Evolutionary conservation across 2,329 filamentous ascomycete species (phyloP).

Genomic region (Exophiala aquamarina): DNA sequence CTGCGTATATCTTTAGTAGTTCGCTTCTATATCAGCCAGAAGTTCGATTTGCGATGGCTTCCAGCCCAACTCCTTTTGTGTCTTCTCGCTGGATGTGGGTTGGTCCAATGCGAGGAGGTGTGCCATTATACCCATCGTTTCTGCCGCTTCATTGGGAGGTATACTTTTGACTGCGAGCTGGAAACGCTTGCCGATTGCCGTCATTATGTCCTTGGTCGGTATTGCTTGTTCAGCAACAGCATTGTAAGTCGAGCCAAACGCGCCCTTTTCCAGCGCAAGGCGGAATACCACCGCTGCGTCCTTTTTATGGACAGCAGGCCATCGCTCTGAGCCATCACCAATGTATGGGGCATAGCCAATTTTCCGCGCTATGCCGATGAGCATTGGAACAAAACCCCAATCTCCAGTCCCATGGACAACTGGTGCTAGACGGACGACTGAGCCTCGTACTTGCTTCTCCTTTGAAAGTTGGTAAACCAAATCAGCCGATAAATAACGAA

Average conservation of each 20-base stretch:
- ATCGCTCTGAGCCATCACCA: conserved; percentile 37
- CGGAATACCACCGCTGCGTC: conserved; percentile 42
- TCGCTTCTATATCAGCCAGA: conserved; percentile 33
- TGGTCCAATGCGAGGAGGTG: conserved; percentile 31
- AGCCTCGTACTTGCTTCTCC: conserved; percentile 33
- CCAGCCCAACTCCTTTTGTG: conserved; percentile 39
- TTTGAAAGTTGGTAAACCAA: conserved; percentile 28
- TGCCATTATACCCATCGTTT: conserved; percentile 33
- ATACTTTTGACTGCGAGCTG: conserved; percentile 34
- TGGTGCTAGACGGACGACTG: conserved; percentile 41
- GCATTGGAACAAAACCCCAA: conserved; percentile 32
- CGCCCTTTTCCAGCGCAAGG: conserved; percentile 40
- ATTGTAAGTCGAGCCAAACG: conserved; percentile 38
- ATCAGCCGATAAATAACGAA: conserved; percentile 29
- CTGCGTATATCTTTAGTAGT: conserved; percentile 16
- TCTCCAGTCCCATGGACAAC: conserved; percentile 39
- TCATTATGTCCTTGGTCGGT: conserved; percentile 36
- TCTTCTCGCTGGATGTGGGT: conserved; percentile 38
- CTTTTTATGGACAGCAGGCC: conserved; percentile 38
- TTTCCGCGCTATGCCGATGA: conserved; percentile 32
- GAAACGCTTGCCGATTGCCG: conserved; percentile 36
- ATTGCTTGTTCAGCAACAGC: conserved; percentile 39
- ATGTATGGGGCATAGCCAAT: conserved; percentile 37
- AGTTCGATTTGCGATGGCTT: conserved; percentile 26
- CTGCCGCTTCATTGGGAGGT: conserved; percentile 30